phyloP scores from a whole-genome alignment of 305 asterid genomes.

The Coffea humblotiana region DNA sequence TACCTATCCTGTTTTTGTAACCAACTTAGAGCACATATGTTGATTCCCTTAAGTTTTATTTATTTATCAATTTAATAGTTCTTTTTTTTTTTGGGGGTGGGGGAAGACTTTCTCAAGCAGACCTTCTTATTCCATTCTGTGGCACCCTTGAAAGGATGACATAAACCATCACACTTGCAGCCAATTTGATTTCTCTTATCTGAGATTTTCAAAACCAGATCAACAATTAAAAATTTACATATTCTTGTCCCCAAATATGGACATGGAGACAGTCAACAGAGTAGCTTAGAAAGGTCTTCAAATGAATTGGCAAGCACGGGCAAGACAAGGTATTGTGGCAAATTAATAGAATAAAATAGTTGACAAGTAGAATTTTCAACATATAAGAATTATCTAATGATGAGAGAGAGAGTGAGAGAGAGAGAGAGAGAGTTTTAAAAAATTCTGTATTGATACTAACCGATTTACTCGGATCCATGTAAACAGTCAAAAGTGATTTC shows the following conservation, averaged over 20 bases:
- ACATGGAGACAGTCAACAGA: not conserved
- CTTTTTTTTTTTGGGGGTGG: no score
- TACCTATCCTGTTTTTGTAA: no score
- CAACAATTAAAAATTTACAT: not conserved
- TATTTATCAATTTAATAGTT: no score
- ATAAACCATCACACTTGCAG: not conserved
- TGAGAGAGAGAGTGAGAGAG: no score
- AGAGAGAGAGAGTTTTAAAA: no score
- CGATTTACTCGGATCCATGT: conserved; percentile 87
- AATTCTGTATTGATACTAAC: conserved; percentile 40
- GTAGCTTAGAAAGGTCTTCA: not conserved
- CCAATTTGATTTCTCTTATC: not conserved
- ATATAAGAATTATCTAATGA: not conserved
- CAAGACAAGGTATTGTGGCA: not conserved
- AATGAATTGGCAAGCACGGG: not conserved
- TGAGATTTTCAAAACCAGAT: conserved; percentile 2
- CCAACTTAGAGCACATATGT: not conserved
- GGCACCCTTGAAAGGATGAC: not conserved
- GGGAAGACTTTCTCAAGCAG: not conserved
- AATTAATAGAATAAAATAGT: not conserved
- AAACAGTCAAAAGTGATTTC: conserved; percentile 85
- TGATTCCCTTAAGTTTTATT: no score
- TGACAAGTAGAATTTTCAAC: not conserved
- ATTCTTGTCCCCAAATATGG: not conserved
- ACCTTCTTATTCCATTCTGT: not conserved